Percentiles rank a stretch among this genome's conserved stretches.
These are phyloP conservation scores for Ophiostoma montium DNA, from an alignment of 2,329 filamentous ascomycete species.

Conservation along the genomic window DNA sequence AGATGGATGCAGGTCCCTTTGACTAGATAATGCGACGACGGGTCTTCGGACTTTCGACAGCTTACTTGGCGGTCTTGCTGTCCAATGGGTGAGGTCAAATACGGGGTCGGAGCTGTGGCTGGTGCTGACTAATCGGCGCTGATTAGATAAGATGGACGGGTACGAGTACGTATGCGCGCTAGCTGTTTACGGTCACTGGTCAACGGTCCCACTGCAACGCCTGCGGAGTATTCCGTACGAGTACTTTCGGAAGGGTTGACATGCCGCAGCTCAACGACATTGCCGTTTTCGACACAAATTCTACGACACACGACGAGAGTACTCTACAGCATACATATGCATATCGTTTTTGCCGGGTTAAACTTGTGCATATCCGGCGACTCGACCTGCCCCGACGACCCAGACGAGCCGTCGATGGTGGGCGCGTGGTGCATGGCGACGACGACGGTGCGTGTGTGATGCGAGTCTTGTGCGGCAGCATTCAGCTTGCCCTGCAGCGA, in stretches of 20 bases:
- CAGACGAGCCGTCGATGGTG: conserved; percentile 23
- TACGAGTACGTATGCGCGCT: conserved; percentile 9
- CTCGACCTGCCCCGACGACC: too few species aligned
- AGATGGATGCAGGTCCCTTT: background rate
- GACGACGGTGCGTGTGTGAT: conserved; percentile 20
- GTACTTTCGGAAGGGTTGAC: too few species aligned
- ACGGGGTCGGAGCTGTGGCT: background rate
- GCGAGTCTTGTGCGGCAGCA: background rate
- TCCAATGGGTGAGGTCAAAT: background rate
- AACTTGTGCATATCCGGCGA: background rate
- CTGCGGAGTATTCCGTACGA: too few species aligned
- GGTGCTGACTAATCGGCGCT: background rate
- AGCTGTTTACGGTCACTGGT: conserved; percentile 1
- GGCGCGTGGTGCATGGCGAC: conserved; percentile 46
- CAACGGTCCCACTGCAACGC: background rate
- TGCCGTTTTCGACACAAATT: background rate
- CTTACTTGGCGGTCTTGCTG: background rate
- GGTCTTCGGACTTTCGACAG: background rate
- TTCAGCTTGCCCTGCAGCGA: background rate
- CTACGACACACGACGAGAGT: too few species aligned
- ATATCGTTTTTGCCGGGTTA: background rate
- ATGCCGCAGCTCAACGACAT: background rate
- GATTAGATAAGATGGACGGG: conserved; percentile 12
- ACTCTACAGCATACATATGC: too few species aligned
- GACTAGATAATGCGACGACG: background rate